phyloP scores from a whole-genome alignment of 345 rosid species.

The Citropsis articulata region DNA sequence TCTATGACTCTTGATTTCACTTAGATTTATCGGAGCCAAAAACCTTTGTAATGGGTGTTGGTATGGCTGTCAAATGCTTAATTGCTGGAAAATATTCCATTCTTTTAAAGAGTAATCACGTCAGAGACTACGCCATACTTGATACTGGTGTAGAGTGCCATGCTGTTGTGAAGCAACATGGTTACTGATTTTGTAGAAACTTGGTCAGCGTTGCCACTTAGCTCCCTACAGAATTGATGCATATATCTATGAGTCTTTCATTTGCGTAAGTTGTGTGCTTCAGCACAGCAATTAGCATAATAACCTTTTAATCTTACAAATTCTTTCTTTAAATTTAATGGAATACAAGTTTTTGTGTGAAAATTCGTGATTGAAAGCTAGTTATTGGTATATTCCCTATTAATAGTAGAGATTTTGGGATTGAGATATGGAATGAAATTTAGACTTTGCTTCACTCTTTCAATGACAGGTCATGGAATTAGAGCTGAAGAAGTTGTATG shows the following conservation, averaged over 20 bases:
- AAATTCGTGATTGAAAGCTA: background rate
- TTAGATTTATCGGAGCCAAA: background rate
- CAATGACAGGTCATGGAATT: conserved; percentile 65
- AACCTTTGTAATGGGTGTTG: background rate
- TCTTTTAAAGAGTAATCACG: background rate
- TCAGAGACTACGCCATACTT: background rate
- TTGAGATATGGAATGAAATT: background rate
- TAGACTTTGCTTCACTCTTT: background rate
- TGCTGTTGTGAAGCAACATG: background rate
- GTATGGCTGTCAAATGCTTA: background rate
- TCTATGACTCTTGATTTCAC: background rate
- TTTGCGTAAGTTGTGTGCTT: background rate
- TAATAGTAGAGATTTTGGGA: background rate
- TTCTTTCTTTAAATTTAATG: background rate
- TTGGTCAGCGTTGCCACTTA: background rate
- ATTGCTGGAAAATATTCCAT: background rate
- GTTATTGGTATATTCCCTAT: background rate
- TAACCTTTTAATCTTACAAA: background rate
- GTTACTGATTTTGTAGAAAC: background rate
- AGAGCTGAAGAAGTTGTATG: conserved; percentile 74
- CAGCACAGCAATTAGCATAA: background rate
- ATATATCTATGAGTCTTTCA: background rate
- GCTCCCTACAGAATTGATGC: too few species aligned
- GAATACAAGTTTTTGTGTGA: background rate
- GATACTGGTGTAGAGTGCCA: background rate